Percentiles rank a stretch among this genome's conserved stretches.
These are phyloP conservation scores for Lasiosphaeria miniovina DNA, from an alignment of 495 filamentous ascomycete genomes.

Conservation along the genomic window DNA sequence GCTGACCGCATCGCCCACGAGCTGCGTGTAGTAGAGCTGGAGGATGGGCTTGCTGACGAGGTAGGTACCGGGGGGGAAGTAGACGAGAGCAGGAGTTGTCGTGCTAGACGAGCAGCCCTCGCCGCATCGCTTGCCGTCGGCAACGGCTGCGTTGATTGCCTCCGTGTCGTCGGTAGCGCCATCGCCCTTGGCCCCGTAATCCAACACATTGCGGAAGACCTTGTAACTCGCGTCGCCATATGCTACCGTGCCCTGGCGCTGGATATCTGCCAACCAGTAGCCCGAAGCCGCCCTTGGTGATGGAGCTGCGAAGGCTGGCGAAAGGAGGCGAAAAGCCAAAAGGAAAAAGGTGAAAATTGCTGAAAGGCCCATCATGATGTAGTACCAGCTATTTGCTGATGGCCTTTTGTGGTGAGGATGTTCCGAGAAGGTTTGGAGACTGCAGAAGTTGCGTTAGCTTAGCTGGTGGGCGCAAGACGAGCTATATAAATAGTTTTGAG, in stretches of 20 bases:
- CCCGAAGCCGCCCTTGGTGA: conserved; percentile 30
- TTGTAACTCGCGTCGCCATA: conserved; percentile 62
- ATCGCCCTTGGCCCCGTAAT: conserved; percentile 62
- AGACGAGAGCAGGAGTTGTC: conserved; percentile 68
- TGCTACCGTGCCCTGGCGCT: conserved; percentile 65
- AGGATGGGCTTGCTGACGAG: conserved; percentile 64
- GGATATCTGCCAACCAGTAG: conserved; percentile 76
- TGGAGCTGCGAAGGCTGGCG: conserved; percentile 32
- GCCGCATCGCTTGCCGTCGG: conserved; percentile 73
- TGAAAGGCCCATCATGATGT: conserved; percentile 42
- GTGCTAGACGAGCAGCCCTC: conserved; percentile 79
- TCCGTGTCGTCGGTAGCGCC: conserved; percentile 79
- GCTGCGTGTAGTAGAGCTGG: conserved; percentile 76
- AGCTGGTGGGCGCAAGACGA: background rate
- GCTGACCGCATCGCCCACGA: conserved; percentile 67
- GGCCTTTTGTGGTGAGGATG: conserved; percentile 10
- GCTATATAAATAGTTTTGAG: background rate
- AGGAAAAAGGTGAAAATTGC: conserved; percentile 35
- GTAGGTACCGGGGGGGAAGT: conserved; percentile 80
- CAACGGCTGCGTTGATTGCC: conserved; percentile 85
- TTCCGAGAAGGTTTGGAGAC: conserved; percentile 17
- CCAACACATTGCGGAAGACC: conserved; percentile 84
- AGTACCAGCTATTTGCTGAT: conserved; percentile 39
- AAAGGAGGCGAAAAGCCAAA: conserved; percentile 35
- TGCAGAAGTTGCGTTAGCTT: conserved; percentile 2